Base-by-base conservation (phyloP, 2,329 filamentous ascomycete species). In the Lachnellula willkommii region DNA sequence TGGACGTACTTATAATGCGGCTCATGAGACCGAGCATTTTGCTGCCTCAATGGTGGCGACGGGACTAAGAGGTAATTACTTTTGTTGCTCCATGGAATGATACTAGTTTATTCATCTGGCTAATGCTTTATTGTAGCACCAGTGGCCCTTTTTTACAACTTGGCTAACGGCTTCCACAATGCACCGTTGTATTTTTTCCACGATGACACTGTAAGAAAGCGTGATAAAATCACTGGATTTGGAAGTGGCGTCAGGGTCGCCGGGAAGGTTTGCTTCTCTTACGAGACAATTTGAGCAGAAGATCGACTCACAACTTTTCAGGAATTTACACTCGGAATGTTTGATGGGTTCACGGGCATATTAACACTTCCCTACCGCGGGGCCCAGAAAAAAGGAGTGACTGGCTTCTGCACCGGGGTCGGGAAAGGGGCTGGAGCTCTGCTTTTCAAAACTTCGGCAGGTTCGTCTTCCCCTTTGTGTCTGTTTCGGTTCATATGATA, bases 121-220 rank as follows among this genome's bases (percentile, higher is more conserved):
- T 52, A 28, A 28, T 7, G 35, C 46, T 17, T 22, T 17, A 15
- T 26, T 40, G 20, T 24, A 57, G 58, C 59, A 4, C 65, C 67
- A 11, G 60, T 65, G 40, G 58, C 60, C 55, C 79, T 83, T 1
- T 85, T 85, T 0, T 78, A 85, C 55, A 78, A 85, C 58, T 69
- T 88, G 2, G 82, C 82, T 0, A 83, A 87, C 63, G 85, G 85
- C 1, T 88, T 87, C 61, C 85, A 88, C 67, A 88, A 88, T 60
- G 84, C 83, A 0, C 85, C 85, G 0, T 78, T 83, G 1, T 64
- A 63, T 42, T 74, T 88, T 0, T 89, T 88, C 61, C 84, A 84
- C n/a, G 86, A 89, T 62, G 78, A 83, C 55, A 88, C 85, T 1
- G 85, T 89, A 2, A 79, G 86, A 1, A 57, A 57, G 3, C 55